Base-by-base conservation (phyloP, 148 eudicot species). In the Selenicereus undatus region DNA sequence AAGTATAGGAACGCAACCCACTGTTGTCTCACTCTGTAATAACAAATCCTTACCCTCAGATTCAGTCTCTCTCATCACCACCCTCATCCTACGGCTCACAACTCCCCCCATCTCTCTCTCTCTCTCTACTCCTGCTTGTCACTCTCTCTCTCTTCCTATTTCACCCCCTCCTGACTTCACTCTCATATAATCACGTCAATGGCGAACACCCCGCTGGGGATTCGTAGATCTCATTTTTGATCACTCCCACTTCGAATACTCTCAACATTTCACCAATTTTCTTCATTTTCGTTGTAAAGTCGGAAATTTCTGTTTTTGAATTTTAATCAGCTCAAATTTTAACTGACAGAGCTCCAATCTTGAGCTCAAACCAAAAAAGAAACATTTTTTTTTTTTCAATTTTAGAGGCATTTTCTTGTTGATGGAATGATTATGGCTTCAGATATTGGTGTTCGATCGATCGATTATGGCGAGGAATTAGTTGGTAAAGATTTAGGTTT, bases 401-500 rank as follows among this genome's bases (percentile, higher is more conserved):
- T 62, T 72, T 75, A 66, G 32, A 8, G 18, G 16, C 39, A 29
- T 54, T 76, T 81, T 73, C 51, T 70, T 62, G 72, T 80, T 14
- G 68, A 76, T 81, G 82, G 80, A 42, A 90, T 90, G 88, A 84
- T 85, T 64, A 88, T 86, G 88, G 71, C 82, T 11, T 85, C 92
- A 0, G 93, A 91, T 2, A 71, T 89, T 1, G 92, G 92, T 68
- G 77, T 88, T 86, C 87, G 89, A 86, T 85, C 94, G 85, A 85
- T 91, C 78, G 88, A 90, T 82, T 86, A 85, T 43, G 79, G 87
- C 17, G 97, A 91, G 1, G 96, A 92, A 43, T 75, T 89, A 74
- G 85, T 82, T 0, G 84, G 83, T 2, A 84, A 76, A 50, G 87
- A 87, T n/a, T 74, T 85, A 48, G 89, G 86, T 76, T 69, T 87